Conservation (phyloP, 2,329 filamentous ascomycete species). For the Phoma herbarum region DNA sequence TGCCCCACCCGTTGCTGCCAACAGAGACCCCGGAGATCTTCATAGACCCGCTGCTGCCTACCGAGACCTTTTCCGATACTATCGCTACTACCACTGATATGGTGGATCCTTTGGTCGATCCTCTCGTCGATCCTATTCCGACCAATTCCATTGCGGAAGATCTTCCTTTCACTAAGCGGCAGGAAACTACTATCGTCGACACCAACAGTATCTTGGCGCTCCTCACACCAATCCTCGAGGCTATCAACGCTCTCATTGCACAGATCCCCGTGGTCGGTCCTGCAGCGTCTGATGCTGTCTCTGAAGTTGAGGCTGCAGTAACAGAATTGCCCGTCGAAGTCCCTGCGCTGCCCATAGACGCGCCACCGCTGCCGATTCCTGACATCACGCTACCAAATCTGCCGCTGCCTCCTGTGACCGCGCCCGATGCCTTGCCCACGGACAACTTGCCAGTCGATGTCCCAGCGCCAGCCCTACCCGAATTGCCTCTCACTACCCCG, state of each 20-base stretch:
- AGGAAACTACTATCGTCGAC: neutral
- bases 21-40: slow-evolving; percentile 7
- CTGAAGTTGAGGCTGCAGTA: neutral
- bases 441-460: neutral
- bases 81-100: neutral
- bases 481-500: neutral
- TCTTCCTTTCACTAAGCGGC: slow-evolving; percentile 9
- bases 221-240: slow-evolving; percentile 5
- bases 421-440: neutral
- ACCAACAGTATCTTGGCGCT: slow-evolving; percentile 1
- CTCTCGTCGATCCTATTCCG: neutral
- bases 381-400: slow-evolving; percentile 1
- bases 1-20: slow-evolving; percentile 10
- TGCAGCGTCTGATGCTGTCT: neutral
- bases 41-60: slow-evolving; percentile 6
- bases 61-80: neutral
- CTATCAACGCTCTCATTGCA: slow-evolving; percentile 1
- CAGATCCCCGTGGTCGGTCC: neutral
- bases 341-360: neutral
- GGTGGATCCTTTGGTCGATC: neutral
- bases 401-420: neutral
- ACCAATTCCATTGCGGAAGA: neutral
- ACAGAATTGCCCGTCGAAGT: slow-evolving; percentile 3
- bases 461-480: neutral
- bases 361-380: slow-evolving; percentile 3